phyloP scores from a whole-genome alignment of 208 protist genomes.

The Leishmania arabica region DNA sequence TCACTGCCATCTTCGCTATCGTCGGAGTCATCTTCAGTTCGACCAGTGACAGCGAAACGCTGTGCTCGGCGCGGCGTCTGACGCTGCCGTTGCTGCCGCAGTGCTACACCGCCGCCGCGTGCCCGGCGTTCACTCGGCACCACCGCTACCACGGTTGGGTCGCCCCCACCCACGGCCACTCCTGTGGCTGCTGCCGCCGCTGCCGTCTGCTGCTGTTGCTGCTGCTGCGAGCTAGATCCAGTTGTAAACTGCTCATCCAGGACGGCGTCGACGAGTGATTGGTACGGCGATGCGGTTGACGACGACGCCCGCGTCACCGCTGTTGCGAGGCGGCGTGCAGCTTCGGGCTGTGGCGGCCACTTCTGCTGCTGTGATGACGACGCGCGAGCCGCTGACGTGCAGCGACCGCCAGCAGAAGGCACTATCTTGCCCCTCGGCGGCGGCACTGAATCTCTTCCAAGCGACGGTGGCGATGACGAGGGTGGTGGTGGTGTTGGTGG shows the following conservation, averaged over 20 bases:
- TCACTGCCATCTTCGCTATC: neutral
- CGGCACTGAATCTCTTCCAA: neutral
- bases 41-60: neutral
- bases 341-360: neutral
- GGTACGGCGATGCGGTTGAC: constrained; percentile 5
- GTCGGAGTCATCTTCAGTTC: neutral
- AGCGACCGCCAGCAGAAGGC: neutral
- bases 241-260: constrained; percentile 4
- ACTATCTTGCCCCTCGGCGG: neutral
- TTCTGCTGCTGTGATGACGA: neutral
- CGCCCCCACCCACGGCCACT: neutral
- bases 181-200: neutral
- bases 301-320: neutral
- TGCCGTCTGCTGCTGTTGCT: neutral
- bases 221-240: neutral
- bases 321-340: neutral
- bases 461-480: neutral
- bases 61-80: neutral
- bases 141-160: neutral
- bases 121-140: neutral
- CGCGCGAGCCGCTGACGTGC: constrained; percentile 1
- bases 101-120: neutral
- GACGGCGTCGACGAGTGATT: constrained; percentile 9
- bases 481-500: neutral
- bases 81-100: neutral